phyloP scores from a whole-genome alignment of 768 basidiomycete genomes.

The Neoboletus subvelutipes region DNA sequence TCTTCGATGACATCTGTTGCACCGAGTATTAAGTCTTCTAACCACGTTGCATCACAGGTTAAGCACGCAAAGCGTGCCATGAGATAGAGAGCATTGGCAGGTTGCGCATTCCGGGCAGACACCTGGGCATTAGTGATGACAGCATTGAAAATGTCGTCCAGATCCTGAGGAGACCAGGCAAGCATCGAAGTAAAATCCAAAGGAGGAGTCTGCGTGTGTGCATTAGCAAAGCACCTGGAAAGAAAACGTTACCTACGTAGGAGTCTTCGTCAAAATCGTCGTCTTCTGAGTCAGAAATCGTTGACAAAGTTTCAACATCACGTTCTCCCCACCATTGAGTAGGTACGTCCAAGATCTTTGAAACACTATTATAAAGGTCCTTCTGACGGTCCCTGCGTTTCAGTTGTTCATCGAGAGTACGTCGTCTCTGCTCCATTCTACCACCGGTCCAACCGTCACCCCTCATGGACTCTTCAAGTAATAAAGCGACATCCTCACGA shows the following conservation, averaged over 20 bases:
- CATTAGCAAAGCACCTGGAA: constrained; percentile 4
- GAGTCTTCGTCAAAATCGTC: constrained; percentile 50
- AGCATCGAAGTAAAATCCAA: constrained; percentile 86
- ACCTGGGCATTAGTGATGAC: constrained; percentile 77
- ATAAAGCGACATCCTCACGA: constrained; percentile 79
- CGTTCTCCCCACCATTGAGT: constrained; percentile 68
- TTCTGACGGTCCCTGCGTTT: constrained; percentile 54
- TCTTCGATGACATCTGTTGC: constrained; percentile 93
- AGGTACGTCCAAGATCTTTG: constrained; percentile 53
- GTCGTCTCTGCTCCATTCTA: constrained; percentile 67
- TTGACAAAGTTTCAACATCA: constrained; percentile 43
- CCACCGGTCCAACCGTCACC: constrained; percentile 80
- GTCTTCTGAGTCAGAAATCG: constrained; percentile 47
- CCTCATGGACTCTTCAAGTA: constrained; percentile 88
- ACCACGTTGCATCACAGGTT: constrained; percentile 87
- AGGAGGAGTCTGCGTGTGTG: constrained; percentile 57
- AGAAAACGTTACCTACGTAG: constrained; percentile 38
- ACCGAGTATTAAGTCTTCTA: constrained; percentile 89
- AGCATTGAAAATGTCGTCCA: constrained; percentile 78
- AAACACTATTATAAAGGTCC: constrained; percentile 58
- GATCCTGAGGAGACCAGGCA: constrained; percentile 79
- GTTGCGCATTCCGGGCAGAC: constrained; percentile 71
- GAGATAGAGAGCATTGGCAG: constrained; percentile 90
- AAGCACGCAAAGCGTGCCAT: constrained; percentile 90
- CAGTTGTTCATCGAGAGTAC: constrained; percentile 54